A percentile compares a stretch with the other conserved stretches of the same genome.
Conservation (phyloP, 2,329 filamentous ascomycete species). For the Knoxdaviesia capensis region DNA sequence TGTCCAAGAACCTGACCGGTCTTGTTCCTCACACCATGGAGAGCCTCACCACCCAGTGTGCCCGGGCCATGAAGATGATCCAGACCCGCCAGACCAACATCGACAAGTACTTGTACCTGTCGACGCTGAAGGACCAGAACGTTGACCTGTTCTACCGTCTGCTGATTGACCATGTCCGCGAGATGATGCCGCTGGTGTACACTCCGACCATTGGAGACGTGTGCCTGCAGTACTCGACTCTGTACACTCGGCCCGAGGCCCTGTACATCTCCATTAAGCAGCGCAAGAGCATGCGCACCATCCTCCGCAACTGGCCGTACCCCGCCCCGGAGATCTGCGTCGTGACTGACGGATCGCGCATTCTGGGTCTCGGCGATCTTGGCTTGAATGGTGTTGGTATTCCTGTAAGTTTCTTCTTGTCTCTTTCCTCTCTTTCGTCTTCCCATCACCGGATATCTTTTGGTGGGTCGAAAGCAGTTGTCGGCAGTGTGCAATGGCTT, state of each 20-base stretch:
- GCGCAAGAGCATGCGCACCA: conserved; percentile 69
- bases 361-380: conserved; percentile 78
- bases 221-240: conserved; percentile 85
- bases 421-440: not conserved
- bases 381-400: conserved; percentile 97
- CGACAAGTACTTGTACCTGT: conserved; percentile 73
- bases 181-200: conserved; percentile 70
- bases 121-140: conserved; percentile 54
- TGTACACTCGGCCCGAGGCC: conserved; percentile 88
- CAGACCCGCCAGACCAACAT: conserved; percentile 46
- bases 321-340: conserved; percentile 84
- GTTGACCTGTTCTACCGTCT: conserved; percentile 69
- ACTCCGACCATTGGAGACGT: conserved; percentile 88
- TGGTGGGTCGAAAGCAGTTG: too few relatives aligned
- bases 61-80: conserved; percentile 55
- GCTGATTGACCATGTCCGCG: conserved; percentile 55
- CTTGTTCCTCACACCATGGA: conserved; percentile 45
- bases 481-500: too few relatives aligned
- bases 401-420: conserved; percentile 36
- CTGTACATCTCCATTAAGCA: conserved; percentile 95
- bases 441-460: not conserved
- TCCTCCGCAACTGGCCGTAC: conserved; percentile 87
- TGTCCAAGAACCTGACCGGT: conserved; percentile 43
- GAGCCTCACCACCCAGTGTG: conserved; percentile 37
- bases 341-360: conserved; percentile 88